Evolutionary conservation across 2,329 filamentous ascomycete genomes (phyloP).

Genomic region (Arthrobotrys sinensis): DNA sequence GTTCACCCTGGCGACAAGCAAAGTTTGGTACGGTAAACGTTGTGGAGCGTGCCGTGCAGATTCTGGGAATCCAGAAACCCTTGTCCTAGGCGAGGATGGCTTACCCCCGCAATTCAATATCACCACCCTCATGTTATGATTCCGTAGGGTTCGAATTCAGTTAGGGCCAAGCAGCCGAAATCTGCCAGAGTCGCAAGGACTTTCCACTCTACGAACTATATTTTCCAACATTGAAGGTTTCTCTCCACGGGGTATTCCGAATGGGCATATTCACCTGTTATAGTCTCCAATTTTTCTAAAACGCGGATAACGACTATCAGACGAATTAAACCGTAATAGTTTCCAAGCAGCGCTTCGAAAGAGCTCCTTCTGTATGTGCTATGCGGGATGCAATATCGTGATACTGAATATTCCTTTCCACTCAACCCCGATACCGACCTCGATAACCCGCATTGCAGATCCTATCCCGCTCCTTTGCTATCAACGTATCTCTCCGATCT

Average conservation of each 20-base stretch:
- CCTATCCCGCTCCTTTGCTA: conserved; percentile 51
- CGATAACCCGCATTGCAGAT: conserved; percentile 60
- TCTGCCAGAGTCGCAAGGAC: conserved; percentile 42
- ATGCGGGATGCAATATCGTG: conserved; percentile 6
- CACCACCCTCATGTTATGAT: conserved; percentile 17
- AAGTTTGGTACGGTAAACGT: conserved; percentile 61
- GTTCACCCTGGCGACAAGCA: conserved; percentile 55
- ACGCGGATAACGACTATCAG: conserved; percentile 19
- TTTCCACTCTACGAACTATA: conserved; percentile 19
- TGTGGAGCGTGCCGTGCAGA: conserved; percentile 61
- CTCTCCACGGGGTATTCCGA: conserved; percentile 24
- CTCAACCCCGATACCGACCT: conserved; percentile 38
- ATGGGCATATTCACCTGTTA: conserved; percentile 7
- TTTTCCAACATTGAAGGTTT: conserved; percentile 18
- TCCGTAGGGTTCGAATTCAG: conserved; percentile 20
- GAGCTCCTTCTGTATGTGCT: conserved; percentile 5
- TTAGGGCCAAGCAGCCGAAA: conserved; percentile 39
- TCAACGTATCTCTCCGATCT: conserved; percentile 59
- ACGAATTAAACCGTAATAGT: conserved; percentile 5
- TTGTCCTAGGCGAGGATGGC: conserved; percentile 35
- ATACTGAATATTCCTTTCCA: conserved; percentile 2
- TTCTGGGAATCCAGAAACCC: conserved; percentile 52
- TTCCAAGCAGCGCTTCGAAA: not conserved
- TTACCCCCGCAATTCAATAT: conserved; percentile 42
- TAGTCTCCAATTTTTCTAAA: conserved; percentile 19